Evolutionary conservation across 2,329 filamentous ascomycete species (phyloP).

Genomic region (Endothia cerciana): DNA sequence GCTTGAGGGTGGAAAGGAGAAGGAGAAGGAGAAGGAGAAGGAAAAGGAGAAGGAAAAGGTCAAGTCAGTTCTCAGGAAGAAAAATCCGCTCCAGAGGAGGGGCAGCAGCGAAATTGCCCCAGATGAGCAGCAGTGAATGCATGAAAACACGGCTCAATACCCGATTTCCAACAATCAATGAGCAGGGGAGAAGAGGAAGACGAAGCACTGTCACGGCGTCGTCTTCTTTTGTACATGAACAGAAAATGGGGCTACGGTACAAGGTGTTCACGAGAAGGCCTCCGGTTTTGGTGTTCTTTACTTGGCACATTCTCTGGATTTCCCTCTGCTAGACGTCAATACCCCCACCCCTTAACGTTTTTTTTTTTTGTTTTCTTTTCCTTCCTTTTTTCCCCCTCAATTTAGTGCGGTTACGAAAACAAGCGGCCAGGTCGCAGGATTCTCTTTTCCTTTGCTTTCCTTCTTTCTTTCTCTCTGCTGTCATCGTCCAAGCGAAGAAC

Average conservation of each 20-base stretch:
- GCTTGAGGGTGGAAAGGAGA: conserved; percentile 16
- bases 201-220: background rate
- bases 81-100: conserved; percentile 38
- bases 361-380: background rate
- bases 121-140: conserved; percentile 19
- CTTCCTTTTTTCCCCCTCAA: background rate
- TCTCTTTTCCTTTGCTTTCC: too few species aligned
- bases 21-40: conserved; percentile 29
- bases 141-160: background rate
- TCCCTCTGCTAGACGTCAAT: background rate
- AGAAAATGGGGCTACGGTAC: background rate
- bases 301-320: background rate
- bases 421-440: conserved; percentile 7
- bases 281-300: background rate
- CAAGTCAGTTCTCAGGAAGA: conserved; percentile 30
- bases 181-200: background rate
- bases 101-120: conserved; percentile 23
- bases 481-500: background rate
- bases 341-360: background rate
- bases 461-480: background rate
- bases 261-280: conserved; percentile 6
- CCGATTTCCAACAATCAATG: background rate
- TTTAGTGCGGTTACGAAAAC: background rate
- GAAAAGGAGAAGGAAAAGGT: conserved; percentile 27
- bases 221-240: background rate